Conservation (phyloP, 2,329 filamentous ascomycete genomes). For the Magnaporthales sp. region DNA sequence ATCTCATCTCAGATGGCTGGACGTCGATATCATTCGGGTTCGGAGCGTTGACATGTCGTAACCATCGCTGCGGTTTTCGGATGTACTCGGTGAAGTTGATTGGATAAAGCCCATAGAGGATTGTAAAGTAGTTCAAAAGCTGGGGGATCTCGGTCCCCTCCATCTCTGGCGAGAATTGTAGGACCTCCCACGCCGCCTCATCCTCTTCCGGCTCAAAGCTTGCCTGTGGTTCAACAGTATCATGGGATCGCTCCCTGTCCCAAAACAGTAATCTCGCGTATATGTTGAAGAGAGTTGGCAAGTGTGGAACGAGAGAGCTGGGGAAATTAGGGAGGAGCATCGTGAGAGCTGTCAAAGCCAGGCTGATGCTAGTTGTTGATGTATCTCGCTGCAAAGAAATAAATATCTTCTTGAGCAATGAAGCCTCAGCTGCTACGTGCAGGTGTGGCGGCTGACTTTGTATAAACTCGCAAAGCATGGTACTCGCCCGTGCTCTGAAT, state of each 20-base stretch:
- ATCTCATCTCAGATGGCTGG: constrained; percentile 67
- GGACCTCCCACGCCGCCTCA: constrained; percentile 52
- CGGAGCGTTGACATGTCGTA: constrained; percentile 63
- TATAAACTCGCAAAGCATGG: constrained; percentile 64
- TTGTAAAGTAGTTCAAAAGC: constrained; percentile 68
- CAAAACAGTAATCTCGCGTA: constrained; percentile 75
- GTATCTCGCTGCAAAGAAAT: constrained; percentile 70
- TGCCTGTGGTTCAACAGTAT: constrained; percentile 30
- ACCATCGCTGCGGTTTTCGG: constrained; percentile 69
- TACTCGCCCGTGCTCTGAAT: constrained; percentile 54
- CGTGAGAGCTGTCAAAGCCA: constrained; percentile 65
- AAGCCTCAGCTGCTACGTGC: constrained; percentile 62
- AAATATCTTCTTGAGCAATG: constrained; percentile 62
- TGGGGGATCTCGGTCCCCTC: constrained; percentile 57
- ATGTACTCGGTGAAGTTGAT: constrained; percentile 84
- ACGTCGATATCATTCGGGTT: constrained; percentile 68
- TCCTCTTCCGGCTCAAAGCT: constrained; percentile 20
- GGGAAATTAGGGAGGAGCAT: constrained; percentile 82
- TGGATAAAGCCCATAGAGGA: constrained; percentile 75
- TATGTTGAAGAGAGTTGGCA: constrained; percentile 71
- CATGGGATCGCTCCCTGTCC: constrained; percentile 46
- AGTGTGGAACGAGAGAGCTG: constrained; percentile 56
- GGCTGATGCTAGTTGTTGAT: constrained; percentile 66
- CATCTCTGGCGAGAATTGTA: constrained; percentile 50
- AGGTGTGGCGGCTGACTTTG: constrained; percentile 72